Percentiles rank a stretch among this genome's conserved stretches.
These are phyloP conservation scores for Candida maesae DNA, from an alignment of 805 yeast genomes.

Conservation along the genomic window DNA sequence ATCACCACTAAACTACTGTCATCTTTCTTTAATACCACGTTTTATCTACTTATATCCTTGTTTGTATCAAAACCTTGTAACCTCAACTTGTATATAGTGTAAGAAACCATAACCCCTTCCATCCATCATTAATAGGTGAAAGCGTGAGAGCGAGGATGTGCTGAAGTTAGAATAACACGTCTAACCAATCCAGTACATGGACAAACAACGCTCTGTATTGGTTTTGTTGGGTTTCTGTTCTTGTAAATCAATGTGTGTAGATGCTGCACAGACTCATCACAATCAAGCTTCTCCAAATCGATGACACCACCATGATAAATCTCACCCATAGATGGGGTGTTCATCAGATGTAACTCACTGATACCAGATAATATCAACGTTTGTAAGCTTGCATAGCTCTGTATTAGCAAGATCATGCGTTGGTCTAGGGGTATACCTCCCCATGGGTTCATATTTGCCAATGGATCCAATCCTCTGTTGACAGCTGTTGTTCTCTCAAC, in stretches of 20 bases:
- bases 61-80: no score
- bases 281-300: slow-evolving; percentile 10
- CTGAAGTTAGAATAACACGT: slow-evolving; percentile 2
- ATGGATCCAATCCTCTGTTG: neutral
- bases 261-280: slow-evolving; percentile 8
- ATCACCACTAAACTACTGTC: no score
- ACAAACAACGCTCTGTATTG: slow-evolving; percentile 12
- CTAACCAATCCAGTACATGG: slow-evolving; percentile 6
- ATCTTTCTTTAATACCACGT: neutral
- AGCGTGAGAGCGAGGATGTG: slow-evolving; percentile 2
- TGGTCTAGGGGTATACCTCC: neutral
- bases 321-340: slow-evolving; percentile 5
- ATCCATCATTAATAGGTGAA: slow-evolving; percentile 2
- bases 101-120: neutral
- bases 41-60: neutral
- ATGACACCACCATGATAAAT: slow-evolving; percentile 14
- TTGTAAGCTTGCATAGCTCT: neutral
- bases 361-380: slow-evolving; percentile 7
- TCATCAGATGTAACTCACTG: slow-evolving; percentile 1
- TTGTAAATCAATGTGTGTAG: slow-evolving; percentile 8
- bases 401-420: neutral
- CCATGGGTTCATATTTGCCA: slow-evolving; percentile 1
- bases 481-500: neutral
- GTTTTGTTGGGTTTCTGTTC: neutral
- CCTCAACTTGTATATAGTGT: no score